Evolutionary conservation across 1,139 yeast genomes (phyloP), one percentile per base, ranked within the genome.

Genomic region (Lodderomyces orthopsilosis): DNA sequence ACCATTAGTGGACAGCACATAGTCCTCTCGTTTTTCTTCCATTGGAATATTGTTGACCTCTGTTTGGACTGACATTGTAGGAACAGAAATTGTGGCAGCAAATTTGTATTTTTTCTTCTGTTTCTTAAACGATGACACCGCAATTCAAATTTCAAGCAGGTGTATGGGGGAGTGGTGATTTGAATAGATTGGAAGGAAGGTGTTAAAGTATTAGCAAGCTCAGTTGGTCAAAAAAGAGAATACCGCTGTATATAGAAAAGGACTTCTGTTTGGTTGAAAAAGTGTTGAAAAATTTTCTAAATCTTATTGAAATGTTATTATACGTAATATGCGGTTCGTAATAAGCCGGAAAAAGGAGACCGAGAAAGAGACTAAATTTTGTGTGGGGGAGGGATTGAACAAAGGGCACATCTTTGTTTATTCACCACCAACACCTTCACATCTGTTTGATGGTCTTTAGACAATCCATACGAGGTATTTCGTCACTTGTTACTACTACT

Each of bases 1-100:
- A 4, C 67, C 68, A 2, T 8, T 17, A 27, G 4, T 13, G 15
- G 32, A 27, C 8, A 10, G 15, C 3, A 13, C 32, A 27, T n/a
- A 27, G 9, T 13, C 32, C n/a, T 28, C 9, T 4, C 17, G 12
- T 18, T 23, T n/a, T 36, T 23, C 26, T 18, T 3, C 13, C 13
- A 14, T 5, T 24, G 32, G 18, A 24, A 13, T 21, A 9, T 23
- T 26, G 10, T 33, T 32, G 17, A 28, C 34, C 19, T 33, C 34
- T 17, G 36, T 40, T 28, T 37, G 13, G 13, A 23, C 35, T 35
- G 42, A 28, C 38, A 40, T 30, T 10, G 23, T 18, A 21, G 15
- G 6, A 15, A 19, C 12, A 35, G 21, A 3, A 15, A 30, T 15
- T 30, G 34, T 30, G 34, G 19, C 34, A 30, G 34, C 39, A 15